A percentile compares a stretch with the other conserved stretches of the same genome.
phyloP scores from a whole-genome alignment of 495 filamentous ascomycete genomes.

The Xylaria scruposa region DNA sequence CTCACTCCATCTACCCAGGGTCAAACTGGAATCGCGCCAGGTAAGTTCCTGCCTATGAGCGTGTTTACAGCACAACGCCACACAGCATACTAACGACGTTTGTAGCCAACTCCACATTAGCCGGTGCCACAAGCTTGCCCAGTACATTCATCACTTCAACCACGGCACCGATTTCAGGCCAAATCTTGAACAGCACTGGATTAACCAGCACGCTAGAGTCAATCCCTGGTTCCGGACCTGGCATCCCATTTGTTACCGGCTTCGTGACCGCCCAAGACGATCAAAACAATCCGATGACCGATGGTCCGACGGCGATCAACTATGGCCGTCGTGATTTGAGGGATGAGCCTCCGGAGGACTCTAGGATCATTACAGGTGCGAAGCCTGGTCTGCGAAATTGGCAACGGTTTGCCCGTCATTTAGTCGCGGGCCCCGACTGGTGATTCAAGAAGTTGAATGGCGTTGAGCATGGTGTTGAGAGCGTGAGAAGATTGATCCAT shows the following conservation, averaged over 20 bases:
- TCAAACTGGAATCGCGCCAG: constrained; percentile 10
- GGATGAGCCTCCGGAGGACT: constrained; percentile 1
- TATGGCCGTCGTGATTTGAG: constrained; percentile 9
- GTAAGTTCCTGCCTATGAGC: constrained; percentile 21
- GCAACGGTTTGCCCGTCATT: constrained; percentile 19
- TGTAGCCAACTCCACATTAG: constrained; percentile 17
- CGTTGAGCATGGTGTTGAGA: neutral
- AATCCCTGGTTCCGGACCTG: constrained; percentile 2
- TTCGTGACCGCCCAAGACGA: neutral
- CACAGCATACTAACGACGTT: neutral
- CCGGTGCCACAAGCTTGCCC: constrained; percentile 20
- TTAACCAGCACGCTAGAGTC: constrained; percentile 4
- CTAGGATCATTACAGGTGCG: neutral
- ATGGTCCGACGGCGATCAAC: neutral
- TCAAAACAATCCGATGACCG: neutral
- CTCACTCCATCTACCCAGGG: neutral
- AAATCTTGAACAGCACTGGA: constrained; percentile 29
- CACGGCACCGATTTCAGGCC: constrained; percentile 26
- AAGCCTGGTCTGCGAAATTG: constrained; percentile 14
- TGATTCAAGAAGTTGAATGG: neutral
- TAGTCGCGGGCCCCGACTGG: constrained; percentile 14
- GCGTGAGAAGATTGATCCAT: neutral
- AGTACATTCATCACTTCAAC: constrained; percentile 42
- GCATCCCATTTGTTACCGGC: constrained; percentile 11
- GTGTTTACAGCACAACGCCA: neutral